Evolutionary conservation across 2,329 filamentous ascomycete genomes (phyloP).

Genomic region (Pseudogymnoascus destructans): DNA sequence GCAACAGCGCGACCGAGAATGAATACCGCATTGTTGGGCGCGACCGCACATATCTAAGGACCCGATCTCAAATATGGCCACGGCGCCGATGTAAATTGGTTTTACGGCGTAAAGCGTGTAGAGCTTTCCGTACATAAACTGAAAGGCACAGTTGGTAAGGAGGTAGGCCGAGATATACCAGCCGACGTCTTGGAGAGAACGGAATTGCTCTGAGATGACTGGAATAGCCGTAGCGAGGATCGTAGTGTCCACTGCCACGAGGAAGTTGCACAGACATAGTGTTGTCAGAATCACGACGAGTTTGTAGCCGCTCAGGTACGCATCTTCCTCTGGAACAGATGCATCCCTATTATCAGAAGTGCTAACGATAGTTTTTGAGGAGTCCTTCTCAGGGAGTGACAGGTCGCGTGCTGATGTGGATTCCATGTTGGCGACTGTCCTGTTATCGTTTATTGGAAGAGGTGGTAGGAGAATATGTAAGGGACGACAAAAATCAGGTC

Average conservation of each 20-base stretch:
- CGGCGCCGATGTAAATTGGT: slow-evolving; percentile 21
- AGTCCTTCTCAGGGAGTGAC: too few relatives aligned
- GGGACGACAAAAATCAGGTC: too few relatives aligned
- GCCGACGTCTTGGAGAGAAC: slow-evolving; percentile 32
- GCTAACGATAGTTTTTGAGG: too few relatives aligned
- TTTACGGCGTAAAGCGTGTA: slow-evolving; percentile 26
- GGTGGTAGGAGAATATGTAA: too few relatives aligned
- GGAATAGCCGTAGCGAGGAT: slow-evolving; percentile 29
- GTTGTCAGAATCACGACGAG: slow-evolving; percentile 17
- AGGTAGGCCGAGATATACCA: slow-evolving; percentile 33
- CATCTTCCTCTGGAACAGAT: not conserved
- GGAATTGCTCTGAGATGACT: slow-evolving; percentile 28
- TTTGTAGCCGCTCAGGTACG: slow-evolving; percentile 18
- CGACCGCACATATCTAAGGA: slow-evolving; percentile 25
- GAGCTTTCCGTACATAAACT: slow-evolving; percentile 23
- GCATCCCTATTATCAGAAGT: too few relatives aligned
- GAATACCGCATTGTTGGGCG: slow-evolving; percentile 25
- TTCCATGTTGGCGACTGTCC: too few relatives aligned
- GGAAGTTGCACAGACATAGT: slow-evolving; percentile 20
- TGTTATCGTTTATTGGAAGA: too few relatives aligned
- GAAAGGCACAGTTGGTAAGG: slow-evolving; percentile 25
- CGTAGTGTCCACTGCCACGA: slow-evolving; percentile 26
- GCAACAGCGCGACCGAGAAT: slow-evolving; percentile 27
- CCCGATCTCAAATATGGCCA: slow-evolving; percentile 27
- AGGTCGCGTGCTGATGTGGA: too few relatives aligned